Conservation (phyloP, 2,329 filamentous ascomycete species). For the Diaporthe ilicicola region DNA sequence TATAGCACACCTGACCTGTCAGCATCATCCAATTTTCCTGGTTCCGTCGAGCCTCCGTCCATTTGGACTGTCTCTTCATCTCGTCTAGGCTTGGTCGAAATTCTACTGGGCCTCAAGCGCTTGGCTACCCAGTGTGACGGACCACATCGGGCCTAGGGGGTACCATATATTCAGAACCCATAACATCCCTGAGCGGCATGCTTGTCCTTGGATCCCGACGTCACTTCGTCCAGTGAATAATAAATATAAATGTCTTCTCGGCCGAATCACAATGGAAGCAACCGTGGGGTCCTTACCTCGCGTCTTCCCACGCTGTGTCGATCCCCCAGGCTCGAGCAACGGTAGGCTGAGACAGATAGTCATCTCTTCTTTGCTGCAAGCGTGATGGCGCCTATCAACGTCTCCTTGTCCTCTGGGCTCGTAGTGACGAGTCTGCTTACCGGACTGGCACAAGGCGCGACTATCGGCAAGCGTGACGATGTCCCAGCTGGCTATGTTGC, state of each 20-base stretch:
- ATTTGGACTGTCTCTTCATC: neutral
- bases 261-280: conserved; percentile 9
- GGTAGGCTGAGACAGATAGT: conserved; percentile 11
- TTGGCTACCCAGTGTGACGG: neutral
- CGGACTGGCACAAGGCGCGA: conserved; percentile 34
- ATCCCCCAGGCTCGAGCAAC: neutral
- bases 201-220: conserved; percentile 12
- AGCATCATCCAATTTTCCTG: neutral
- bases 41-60: conserved; percentile 8
- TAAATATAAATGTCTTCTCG: conserved; percentile 26
- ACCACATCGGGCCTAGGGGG: neutral
- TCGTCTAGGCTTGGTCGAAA: conserved; percentile 1
- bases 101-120: conserved; percentile 17
- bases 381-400: conserved; percentile 25
- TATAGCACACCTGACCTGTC: conserved; percentile 22
- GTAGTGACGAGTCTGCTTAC: conserved; percentile 31
- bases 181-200: neutral
- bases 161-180: conserved; percentile 10
- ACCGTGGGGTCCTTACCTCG: neutral
- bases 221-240: neutral
- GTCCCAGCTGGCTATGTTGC: conserved; percentile 51
- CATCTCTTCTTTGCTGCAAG: conserved; percentile 20
- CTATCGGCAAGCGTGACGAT: conserved; percentile 39
- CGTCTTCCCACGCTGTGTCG: conserved; percentile 2
- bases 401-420: conserved; percentile 16